Evolutionary conservation across 768 basidiomycete genomes (phyloP), one percentile per base, ranked within the genome.

Genomic region (Amanita brunnescens): DNA sequence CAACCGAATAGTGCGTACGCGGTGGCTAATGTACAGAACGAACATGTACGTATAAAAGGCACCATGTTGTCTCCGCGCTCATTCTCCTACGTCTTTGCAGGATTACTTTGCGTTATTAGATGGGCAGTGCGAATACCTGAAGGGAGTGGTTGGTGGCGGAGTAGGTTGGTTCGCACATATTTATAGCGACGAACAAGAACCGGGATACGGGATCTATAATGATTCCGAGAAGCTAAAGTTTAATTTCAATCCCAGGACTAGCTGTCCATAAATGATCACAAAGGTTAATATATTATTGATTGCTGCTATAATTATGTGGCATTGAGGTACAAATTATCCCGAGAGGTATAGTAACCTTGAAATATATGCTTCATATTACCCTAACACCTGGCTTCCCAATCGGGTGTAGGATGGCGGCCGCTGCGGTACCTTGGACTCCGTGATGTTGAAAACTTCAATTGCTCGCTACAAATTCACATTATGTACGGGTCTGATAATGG

Each of bases 371-470:
- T n/a, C n/a, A n/a, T n/a, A 7, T 69, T 58, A 87, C 45, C 86
- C 85, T 57, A 87, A 85, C 87, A 85, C 89, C 63, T 85, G 81
- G 43, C 75, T 73, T 7, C 81, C 83, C 2, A 81, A 67, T 54
- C 70, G 76, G 21, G 70, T 79, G 54, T 69, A 66, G 1, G 81
- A 78, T 32, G 78, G 72, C 3, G 79, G 73, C 32, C 93, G 77
- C 57, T 82, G 79, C 0, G 92, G 91, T 53, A 97, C 90, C 54
- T 72, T 72, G 2, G 89, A 72, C 54, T 84, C 73, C 0, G 66
- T 83, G 58, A 97, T 94, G 29, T 87, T 68, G 68, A 93, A 96
- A 0, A 87, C 77, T 55, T 91, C 79, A 58, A 90, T 96, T 6
- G 95, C 92, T 9, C 85, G 79, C 92, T 95, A 60, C 47, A 39